Conservation (phyloP, 805 yeast genomes). For the Barnettozyma populi region DNA sequence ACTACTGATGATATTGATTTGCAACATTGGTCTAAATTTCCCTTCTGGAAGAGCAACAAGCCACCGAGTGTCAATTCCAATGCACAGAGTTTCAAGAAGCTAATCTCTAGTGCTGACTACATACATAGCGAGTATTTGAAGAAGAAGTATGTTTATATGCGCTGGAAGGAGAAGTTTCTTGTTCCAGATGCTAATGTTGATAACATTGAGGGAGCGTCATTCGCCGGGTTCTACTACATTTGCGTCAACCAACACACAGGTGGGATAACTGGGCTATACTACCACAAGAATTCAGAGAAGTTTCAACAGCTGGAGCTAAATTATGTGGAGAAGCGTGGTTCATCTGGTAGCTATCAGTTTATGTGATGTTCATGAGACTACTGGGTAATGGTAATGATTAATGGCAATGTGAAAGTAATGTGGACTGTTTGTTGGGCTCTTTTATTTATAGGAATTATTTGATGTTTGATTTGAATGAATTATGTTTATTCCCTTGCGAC, state of each 20-base stretch:
- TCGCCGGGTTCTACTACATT: conserved; percentile 88
- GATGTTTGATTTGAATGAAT: neutral
- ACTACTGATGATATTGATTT: conserved; percentile 54
- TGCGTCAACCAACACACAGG: conserved; percentile 78
- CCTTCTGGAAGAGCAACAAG: conserved; percentile 33
- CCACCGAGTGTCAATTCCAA: neutral
- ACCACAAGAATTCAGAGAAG: conserved; percentile 71
- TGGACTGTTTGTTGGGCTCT: no score
- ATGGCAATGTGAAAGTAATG: neutral
- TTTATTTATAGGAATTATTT: neutral
- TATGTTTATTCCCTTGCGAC: no score
- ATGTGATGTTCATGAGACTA: neutral
- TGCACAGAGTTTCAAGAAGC: conserved; percentile 7
- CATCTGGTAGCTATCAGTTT: conserved; percentile 4
- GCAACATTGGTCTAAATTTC: conserved; percentile 62
- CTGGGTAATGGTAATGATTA: neutral
- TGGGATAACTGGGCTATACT: conserved; percentile 72
- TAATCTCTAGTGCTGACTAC: conserved; percentile 16
- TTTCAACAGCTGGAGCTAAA: conserved; percentile 65
- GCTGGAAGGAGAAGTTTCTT: conserved; percentile 91
- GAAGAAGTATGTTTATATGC: conserved; percentile 65
- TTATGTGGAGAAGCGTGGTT: conserved; percentile 7
- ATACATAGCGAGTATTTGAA: conserved; percentile 27
- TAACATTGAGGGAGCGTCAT: conserved; percentile 67
- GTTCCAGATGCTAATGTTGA: conserved; percentile 64